Base-by-base conservation (phyloP, 2,329 filamentous ascomycete species). In the Cytospora piceae region DNA sequence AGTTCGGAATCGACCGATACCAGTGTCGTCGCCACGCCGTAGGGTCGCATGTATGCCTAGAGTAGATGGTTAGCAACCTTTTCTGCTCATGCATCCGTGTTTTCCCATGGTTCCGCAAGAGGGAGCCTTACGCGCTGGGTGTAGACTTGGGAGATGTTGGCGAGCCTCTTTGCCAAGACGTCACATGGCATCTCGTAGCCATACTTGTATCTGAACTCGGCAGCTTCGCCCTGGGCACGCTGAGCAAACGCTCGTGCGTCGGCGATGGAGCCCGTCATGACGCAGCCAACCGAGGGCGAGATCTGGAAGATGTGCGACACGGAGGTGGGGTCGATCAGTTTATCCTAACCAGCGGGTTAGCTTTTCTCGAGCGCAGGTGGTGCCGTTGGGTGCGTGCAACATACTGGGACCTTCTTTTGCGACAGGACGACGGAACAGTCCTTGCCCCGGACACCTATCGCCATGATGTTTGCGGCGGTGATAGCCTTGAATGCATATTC, bases 401-500 rank as follows among this genome's bases (percentile, higher is more conserved):
- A 71, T 91, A 97, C 94, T 67, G 95, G 94, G 72, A 99, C 95
- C 83, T 99, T 99, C 89, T 99, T 99, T 83, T 99, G 95, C 69
- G 95, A 98, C 77, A 99, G 83, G 61, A 99, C 92, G 54, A 99
- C 95, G 39, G 95, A 95, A 75, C 94, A 98, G 82, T 95, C 88
- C 86, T 99, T 99, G 80, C 95, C 95, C 77, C 93, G 87, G 72
- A 99, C 88, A 73, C 95, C 95, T 78, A 99, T 87, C 68, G 95
- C 95, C 85, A 96, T 99, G 83, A 99, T 98, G 81, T 98, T 98
- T 73, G 95, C 95, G 68, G 95, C 94, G 73, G 95, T 99, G 81
- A 99, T 99, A 67, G 95, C 95, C 85, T 99, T 99, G 89, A 99
- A 99, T 74, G 95, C 95, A 94, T 99, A 99, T 86, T 99, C 95